phyloP scores from a whole-genome alignment of 345 rosid genomes.

The Corchorus capsularis region DNA sequence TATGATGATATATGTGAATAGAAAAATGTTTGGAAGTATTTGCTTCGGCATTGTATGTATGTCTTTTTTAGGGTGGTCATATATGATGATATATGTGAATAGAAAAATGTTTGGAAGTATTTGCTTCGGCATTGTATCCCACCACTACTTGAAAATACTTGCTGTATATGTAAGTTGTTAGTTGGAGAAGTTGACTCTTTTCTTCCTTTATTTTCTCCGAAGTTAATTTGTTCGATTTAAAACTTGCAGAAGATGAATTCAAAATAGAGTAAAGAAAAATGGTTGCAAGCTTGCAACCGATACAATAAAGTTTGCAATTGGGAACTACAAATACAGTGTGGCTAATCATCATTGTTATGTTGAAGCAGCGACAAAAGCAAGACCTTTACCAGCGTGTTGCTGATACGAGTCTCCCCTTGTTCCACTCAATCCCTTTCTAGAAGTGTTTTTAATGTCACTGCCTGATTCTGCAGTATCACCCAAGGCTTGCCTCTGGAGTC shows the following conservation, averaged over 20 bases:
- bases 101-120: no score
- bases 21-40: no score
- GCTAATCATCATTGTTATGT: not conserved
- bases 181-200: no score
- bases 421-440: conserved; percentile 37
- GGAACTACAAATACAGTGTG: not conserved
- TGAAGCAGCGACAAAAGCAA: conserved; percentile 30
- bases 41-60: no score
- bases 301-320: conserved; percentile 9
- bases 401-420: conserved; percentile 33
- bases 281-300: conserved; percentile 49
- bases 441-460: conserved; percentile 35
- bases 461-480: conserved; percentile 31
- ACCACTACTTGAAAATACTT: no score
- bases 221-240: no score
- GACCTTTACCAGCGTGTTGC: conserved; percentile 26
- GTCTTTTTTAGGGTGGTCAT: no score
- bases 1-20: no score
- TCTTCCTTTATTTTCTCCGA: no score
- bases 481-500: conserved; percentile 28
- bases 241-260: not conserved
- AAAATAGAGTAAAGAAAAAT: conserved; percentile 13
- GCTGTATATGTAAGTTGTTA: no score
- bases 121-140: no score
- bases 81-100: no score